Evolutionary conservation across 352 stramenopile species (phyloP).

Genomic region (Pythium monospermum): DNA sequence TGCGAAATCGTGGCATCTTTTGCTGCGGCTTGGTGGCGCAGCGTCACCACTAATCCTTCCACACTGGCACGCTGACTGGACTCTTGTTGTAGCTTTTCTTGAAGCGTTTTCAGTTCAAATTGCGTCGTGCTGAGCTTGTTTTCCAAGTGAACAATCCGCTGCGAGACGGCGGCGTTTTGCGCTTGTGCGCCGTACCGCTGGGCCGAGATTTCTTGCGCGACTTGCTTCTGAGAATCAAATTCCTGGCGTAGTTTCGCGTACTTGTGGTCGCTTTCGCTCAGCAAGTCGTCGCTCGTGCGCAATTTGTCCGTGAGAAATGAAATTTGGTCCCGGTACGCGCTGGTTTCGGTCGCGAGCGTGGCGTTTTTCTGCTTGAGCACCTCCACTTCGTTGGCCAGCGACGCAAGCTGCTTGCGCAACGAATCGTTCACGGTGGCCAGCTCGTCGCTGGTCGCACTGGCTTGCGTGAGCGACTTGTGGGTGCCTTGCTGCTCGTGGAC

Average conservation of each 20-base stretch:
- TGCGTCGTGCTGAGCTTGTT: conserved; percentile 67
- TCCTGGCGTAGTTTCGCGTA: conserved; percentile 28
- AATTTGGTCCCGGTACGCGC: conserved; percentile 75
- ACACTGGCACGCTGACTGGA: conserved; percentile 48
- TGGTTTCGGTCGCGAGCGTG: conserved; percentile 44
- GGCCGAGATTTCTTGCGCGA: conserved; percentile 73
- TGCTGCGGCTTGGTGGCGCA: conserved; percentile 61
- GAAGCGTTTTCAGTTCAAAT: conserved; percentile 56
- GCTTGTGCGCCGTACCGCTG: conserved; percentile 71
- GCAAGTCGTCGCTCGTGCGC: conserved; percentile 40
- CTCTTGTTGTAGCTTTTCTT: conserved; percentile 53
- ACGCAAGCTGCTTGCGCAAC: conserved; percentile 52
- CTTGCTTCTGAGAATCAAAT: conserved; percentile 57
- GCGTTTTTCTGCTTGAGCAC: conserved; percentile 46
- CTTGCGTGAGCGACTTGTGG: conserved; percentile 47
- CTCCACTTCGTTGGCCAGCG: conserved; percentile 54
- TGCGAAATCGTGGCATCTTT: conserved; percentile 57
- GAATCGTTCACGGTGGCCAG: conserved; percentile 56
- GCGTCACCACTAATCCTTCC: conserved; percentile 54
- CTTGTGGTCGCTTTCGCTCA: conserved; percentile 24
- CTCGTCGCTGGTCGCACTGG: conserved; percentile 55
- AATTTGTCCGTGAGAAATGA: conserved; percentile 76
- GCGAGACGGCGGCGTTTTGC: conserved; percentile 63
- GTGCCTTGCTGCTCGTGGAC: conserved; percentile 72
- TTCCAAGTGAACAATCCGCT: conserved; percentile 75